These are phyloP conservation scores for Solanum lycopersicoides DNA, from an alignment of 257 asterid species.

Conservation along the genomic window DNA sequence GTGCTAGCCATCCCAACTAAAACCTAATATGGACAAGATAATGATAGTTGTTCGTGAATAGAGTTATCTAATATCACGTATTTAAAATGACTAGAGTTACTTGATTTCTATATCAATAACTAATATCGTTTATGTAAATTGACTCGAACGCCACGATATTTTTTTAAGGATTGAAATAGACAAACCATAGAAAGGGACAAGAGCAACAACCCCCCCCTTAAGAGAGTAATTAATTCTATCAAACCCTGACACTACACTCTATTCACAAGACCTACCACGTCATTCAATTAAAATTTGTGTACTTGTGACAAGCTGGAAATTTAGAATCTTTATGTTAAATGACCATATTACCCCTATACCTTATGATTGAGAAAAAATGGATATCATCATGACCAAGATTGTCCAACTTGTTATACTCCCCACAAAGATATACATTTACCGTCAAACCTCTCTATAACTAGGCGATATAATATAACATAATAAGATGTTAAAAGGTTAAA, in stretches of 20 bases:
- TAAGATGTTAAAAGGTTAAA: background rate
- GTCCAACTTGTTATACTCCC: background rate
- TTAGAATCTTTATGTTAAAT: background rate
- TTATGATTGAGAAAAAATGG: background rate
- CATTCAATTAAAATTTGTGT: slow-evolving; percentile 9
- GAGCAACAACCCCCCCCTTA: background rate
- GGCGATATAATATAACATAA: background rate
- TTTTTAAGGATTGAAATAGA: background rate
- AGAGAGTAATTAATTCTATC: slow-evolving; percentile 16
- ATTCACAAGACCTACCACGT: background rate
- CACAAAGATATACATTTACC: background rate
- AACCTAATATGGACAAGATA: background rate
- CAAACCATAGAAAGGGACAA: background rate
- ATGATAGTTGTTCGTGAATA: background rate
- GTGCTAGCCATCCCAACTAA: background rate
- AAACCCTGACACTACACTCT: slow-evolving; percentile 4
- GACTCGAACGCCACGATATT: background rate
- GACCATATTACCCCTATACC: background rate
- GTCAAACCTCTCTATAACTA: background rate
- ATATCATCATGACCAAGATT: background rate
- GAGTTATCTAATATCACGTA: background rate
- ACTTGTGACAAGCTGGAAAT: background rate
- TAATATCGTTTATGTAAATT: background rate
- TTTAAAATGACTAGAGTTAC: no score
- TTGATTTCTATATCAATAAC: no score